Evolutionary conservation across 2,329 filamentous ascomycete species (phyloP), one percentile per base, ranked within the genome.

Genomic region (Arachnomyces sp.): DNA sequence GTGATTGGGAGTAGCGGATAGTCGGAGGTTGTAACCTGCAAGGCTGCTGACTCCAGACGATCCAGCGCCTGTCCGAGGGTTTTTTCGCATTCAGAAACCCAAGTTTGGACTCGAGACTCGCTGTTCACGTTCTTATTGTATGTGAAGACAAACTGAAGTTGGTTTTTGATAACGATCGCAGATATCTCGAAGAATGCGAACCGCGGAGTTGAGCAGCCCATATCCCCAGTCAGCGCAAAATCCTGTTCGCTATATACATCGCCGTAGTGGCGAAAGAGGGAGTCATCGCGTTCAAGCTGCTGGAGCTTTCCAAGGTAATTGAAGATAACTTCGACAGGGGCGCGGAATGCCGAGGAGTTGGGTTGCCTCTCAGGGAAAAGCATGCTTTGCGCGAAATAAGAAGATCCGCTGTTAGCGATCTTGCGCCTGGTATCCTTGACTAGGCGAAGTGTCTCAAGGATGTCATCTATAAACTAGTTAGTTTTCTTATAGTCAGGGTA

Each of bases 111-210:
- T 0, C 51, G 50, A 2, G 59, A 49, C 42, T 72, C 68, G 44
- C 72, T 66, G 7, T 53, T 51, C 66, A 73, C 72, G 20, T 61
- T 53, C 11, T 60, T 58, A 47, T 73, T 74, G 54, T 69, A 73
- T 0, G 70, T 68, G 49, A 74, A 74, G 0, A 64, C 66, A 38
- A 74, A 68, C 7, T 67, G 64, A 16, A 74, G 57, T 11, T 55
- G 56, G 0, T 66, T 69, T 37, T 65, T 60, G 11, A 67, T 65
- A 3, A 72, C 62, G 38, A 71, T 65, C 1, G 71, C 71, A 0
- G 69, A 70, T 29, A 74, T 70, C 44, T 76, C 72, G 42, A 76
- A 70, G 0, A 75, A 57, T 3, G 64, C 67, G 44, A 71, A 70
- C 3, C 68, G 63, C 7, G 65, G 66, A 8, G 67, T 67, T 3